Percentiles rank a stretch among this genome's conserved stretches.
Conservation (phyloP, 2,329 filamentous ascomycete genomes). For the Botrytis byssoidea region DNA sequence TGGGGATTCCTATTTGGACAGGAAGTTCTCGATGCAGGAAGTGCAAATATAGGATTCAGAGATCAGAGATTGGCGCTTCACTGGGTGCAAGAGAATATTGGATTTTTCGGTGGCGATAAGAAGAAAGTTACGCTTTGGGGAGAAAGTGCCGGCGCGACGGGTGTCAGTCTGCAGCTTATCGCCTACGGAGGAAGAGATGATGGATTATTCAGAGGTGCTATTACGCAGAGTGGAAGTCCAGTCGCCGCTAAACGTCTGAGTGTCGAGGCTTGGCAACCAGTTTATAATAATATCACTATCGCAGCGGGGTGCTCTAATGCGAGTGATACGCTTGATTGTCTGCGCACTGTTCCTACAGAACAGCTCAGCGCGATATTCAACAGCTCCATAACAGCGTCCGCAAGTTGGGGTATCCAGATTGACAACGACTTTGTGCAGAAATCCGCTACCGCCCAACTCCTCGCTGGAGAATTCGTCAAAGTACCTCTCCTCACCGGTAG, state of each 20-base stretch:
- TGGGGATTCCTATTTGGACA: constrained; percentile 31
- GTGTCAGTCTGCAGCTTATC: constrained; percentile 47
- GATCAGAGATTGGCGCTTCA: constrained; percentile 45
- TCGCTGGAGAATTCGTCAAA: constrained; percentile 57
- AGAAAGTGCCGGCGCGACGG: constrained; percentile 43
- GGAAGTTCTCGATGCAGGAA: constrained; percentile 43
- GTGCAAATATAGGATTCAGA: constrained; percentile 46
- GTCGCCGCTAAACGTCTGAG: neutral
- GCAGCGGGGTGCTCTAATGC: constrained; percentile 35
- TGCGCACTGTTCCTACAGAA: constrained; percentile 43
- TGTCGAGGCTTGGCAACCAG: constrained; percentile 6
- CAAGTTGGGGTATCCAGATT: constrained; percentile 42
- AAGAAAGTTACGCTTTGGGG: constrained; percentile 41
- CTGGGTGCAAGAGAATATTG: constrained; percentile 48
- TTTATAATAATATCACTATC: constrained; percentile 37
- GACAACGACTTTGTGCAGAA: constrained; percentile 57
- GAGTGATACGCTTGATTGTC: constrained; percentile 28
- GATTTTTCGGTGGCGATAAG: constrained; percentile 44
- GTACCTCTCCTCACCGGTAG: constrained; percentile 63
- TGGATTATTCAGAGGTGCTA: constrained; percentile 52
- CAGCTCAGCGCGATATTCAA: constrained; percentile 44
- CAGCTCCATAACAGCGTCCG: constrained; percentile 45
- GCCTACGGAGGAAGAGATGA: constrained; percentile 52
- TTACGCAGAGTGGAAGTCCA: constrained; percentile 49
- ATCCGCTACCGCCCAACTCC: constrained; percentile 52